Conservation (phyloP, 2,329 filamentous ascomycete genomes). For the Fusarium hostae region DNA sequence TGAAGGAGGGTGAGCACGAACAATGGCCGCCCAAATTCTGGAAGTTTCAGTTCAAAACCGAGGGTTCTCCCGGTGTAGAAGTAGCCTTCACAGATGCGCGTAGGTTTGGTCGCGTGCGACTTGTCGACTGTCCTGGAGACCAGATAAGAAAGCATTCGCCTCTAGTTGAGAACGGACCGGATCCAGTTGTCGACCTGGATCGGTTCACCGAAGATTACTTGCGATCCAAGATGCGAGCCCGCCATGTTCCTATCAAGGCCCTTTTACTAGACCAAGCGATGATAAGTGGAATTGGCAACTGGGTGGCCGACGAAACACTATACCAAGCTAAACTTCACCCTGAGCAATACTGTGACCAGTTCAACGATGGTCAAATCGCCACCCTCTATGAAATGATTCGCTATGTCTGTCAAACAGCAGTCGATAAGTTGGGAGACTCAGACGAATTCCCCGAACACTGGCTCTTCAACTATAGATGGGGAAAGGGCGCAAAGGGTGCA, state of each 20-base stretch:
- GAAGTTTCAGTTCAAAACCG: constrained; percentile 83
- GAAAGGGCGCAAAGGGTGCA: constrained; percentile 83
- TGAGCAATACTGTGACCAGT: constrained; percentile 90
- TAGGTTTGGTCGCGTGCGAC: constrained; percentile 79
- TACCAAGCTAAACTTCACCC: constrained; percentile 91
- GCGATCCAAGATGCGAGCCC: constrained; percentile 73
- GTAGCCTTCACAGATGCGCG: constrained; percentile 87
- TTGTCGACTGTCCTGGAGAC: constrained; percentile 82
- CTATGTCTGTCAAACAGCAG: constrained; percentile 82
- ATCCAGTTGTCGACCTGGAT: constrained; percentile 86
- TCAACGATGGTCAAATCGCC: constrained; percentile 76
- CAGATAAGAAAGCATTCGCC: constrained; percentile 82
- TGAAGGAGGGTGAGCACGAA: constrained; percentile 66
- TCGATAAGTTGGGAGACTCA: constrained; percentile 83
- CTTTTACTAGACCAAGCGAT: constrained; percentile 87
- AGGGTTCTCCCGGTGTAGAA: constrained; percentile 63
- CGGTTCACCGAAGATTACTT: constrained; percentile 82
- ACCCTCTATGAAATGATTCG: constrained; percentile 78
- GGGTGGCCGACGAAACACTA: constrained; percentile 94
- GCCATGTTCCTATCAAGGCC: constrained; percentile 89
- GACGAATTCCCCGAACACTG: constrained; percentile 87
- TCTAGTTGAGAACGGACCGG: constrained; percentile 90
- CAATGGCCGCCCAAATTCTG: constrained; percentile 89
- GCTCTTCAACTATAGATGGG: constrained; percentile 90
- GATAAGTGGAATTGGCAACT: constrained; percentile 94